Conservation (phyloP, 768 basidiomycete genomes). For the Serendipita indica region DNA sequence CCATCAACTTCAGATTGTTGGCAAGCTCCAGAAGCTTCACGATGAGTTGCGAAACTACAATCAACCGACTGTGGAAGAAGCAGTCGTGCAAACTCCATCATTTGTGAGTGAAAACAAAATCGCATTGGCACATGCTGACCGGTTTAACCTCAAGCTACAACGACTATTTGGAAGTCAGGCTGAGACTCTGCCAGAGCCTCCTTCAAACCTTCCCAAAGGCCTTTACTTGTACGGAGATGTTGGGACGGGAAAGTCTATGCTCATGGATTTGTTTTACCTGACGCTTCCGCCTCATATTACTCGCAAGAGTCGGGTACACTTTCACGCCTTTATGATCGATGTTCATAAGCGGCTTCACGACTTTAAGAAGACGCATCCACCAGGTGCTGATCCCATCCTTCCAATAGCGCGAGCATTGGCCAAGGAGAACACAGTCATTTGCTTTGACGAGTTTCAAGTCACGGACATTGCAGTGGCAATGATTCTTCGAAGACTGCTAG, state of each 20-base stretch:
- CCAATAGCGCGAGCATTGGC: slow-evolving; percentile 83
- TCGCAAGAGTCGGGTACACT: slow-evolving; percentile 82
- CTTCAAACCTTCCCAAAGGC: slow-evolving; percentile 56
- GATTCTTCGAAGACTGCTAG: slow-evolving; percentile 84
- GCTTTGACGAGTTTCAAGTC: slow-evolving; percentile 98
- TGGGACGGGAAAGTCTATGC: slow-evolving; percentile 95
- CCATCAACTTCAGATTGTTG: slow-evolving; percentile 73
- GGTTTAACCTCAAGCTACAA: slow-evolving; percentile 8
- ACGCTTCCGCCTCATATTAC: slow-evolving; percentile 53
- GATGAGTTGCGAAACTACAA: slow-evolving; percentile 52
- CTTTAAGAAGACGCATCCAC: slow-evolving; percentile 47
- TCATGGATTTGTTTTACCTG: slow-evolving; percentile 95
- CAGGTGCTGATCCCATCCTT: slow-evolving; percentile 62
- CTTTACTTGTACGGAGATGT: slow-evolving; percentile 94
- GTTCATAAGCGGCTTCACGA: slow-evolving; percentile 87
- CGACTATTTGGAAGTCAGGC: neutral
- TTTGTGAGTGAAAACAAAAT: slow-evolving; percentile 19
- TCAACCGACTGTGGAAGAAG: slow-evolving; percentile 46
- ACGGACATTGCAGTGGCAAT: slow-evolving; percentile 98
- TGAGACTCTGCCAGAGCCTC: slow-evolving; percentile 23
- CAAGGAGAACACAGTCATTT: slow-evolving; percentile 67
- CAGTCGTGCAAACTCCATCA: slow-evolving; percentile 19
- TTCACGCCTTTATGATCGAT: slow-evolving; percentile 99
- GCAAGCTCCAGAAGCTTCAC: slow-evolving; percentile 68
- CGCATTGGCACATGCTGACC: slow-evolving; percentile 8